Evolutionary conservation across 176 grass and related monocot species (phyloP).

Genomic region (Typha latifolia): DNA sequence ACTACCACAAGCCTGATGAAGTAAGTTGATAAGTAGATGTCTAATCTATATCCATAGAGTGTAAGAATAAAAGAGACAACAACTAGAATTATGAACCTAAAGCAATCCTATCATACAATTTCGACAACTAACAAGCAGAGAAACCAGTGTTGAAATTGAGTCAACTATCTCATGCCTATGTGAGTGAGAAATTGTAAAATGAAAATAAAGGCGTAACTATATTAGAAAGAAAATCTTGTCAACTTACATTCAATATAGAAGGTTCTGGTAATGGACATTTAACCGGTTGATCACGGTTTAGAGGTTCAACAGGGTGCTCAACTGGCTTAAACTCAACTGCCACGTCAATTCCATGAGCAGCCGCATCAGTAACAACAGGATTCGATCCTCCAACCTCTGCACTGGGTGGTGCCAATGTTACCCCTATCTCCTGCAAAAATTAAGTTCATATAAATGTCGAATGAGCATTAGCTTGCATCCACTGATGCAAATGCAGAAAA

Average conservation of each 20-base stretch:
- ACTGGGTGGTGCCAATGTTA: constrained; percentile 39
- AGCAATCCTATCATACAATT: too few species aligned
- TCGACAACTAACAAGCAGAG: too few species aligned
- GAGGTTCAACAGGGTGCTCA: constrained; percentile 76
- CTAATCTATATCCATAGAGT: too few species aligned
- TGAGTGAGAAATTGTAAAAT: not conserved
- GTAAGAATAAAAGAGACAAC: too few species aligned
- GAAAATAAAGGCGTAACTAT: not conserved
- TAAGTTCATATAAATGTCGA: constrained; percentile 15
- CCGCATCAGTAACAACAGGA: constrained; percentile 19
- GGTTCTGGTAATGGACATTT: constrained; percentile 87
- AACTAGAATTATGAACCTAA: too few species aligned
- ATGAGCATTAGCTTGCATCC: not conserved
- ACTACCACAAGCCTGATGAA: too few species aligned
- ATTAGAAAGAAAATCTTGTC: not conserved
- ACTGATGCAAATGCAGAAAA: too few species aligned
- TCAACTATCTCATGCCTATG: too few species aligned
- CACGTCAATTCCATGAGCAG: constrained; percentile 48
- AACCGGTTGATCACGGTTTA: constrained; percentile 74
- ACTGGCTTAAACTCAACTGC: constrained; percentile 73
- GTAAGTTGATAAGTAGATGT: too few species aligned
- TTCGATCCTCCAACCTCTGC: constrained; percentile 27
- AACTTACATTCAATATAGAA: constrained; percentile 87
- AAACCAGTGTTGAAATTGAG: too few species aligned
- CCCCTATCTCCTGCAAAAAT: constrained; percentile 46